A percentile compares a stretch with the other conserved stretches of the same genome.
Evolutionary conservation across 2,329 filamentous ascomycete genomes (phyloP).

Genomic region (Calonectria leucothoes): DNA sequence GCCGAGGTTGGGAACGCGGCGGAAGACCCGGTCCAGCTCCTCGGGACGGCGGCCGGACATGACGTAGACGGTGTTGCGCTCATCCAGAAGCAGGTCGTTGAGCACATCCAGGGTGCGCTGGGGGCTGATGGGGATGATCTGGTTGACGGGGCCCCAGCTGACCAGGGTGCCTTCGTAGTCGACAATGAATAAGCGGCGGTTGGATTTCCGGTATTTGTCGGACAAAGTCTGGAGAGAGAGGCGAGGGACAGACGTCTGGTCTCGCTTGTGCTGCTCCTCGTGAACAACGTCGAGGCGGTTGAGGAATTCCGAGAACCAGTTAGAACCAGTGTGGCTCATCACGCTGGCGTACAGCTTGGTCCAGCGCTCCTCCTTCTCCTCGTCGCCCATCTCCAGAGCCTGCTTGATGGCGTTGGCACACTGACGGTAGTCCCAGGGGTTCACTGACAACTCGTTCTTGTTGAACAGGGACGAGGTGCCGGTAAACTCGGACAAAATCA

Average conservation of each 20-base stretch:
- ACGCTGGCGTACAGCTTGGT: slow-evolving; percentile 78
- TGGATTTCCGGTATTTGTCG: slow-evolving; percentile 73
- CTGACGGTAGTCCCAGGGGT: slow-evolving; percentile 94
- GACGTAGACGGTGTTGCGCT: slow-evolving; percentile 88
- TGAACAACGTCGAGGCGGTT: slow-evolving; percentile 79
- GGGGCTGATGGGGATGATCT: slow-evolving; percentile 87
- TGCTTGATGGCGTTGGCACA: slow-evolving; percentile 87
- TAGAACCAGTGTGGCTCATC: slow-evolving; percentile 82
- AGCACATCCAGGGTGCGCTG: slow-evolving; percentile 85
- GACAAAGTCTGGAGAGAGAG: slow-evolving; percentile 76
- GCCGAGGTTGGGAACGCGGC: slow-evolving; percentile 83
- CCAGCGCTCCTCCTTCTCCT: slow-evolving; percentile 83
- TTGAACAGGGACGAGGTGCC: slow-evolving; percentile 89
- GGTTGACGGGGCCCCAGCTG: slow-evolving; percentile 84
- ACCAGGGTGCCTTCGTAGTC: slow-evolving; percentile 96
- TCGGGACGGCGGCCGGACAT: slow-evolving; percentile 92
- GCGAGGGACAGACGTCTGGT: slow-evolving; percentile 87
- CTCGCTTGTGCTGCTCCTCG: slow-evolving; percentile 85
- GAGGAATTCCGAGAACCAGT: slow-evolving; percentile 86
- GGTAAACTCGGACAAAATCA: slow-evolving; percentile 96
- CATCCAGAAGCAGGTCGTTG: slow-evolving; percentile 83
- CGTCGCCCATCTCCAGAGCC: slow-evolving; percentile 82
- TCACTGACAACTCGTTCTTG: slow-evolving; percentile 84
- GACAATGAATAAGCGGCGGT: slow-evolving; percentile 84
- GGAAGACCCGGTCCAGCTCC: slow-evolving; percentile 89